phyloP scores from a whole-genome alignment of 768 basidiomycete genomes.

The Tremella fuciformis region DNA sequence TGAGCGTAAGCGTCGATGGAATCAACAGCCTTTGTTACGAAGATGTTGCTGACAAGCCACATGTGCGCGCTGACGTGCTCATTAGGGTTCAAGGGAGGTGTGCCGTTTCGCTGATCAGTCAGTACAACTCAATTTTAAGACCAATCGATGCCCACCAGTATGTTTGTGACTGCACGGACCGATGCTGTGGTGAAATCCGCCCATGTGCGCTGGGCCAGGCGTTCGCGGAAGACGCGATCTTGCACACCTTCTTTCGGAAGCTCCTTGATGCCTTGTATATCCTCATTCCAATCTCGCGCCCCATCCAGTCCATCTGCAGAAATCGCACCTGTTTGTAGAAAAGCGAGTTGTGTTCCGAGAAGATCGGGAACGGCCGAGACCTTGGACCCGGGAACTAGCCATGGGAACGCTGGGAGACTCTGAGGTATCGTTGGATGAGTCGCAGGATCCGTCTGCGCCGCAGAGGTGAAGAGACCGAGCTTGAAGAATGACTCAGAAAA shows the following conservation, averaged over 20 bases:
- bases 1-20: constrained; percentile 53
- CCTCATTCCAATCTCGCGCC: constrained; percentile 57
- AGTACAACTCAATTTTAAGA: neutral
- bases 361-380: constrained; percentile 48
- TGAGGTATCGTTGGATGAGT: constrained; percentile 52
- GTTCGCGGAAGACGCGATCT: constrained; percentile 53
- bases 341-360: constrained; percentile 54
- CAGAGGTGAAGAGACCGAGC: constrained; percentile 36
- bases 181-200: constrained; percentile 54
- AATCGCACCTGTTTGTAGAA: constrained; percentile 53
- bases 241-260: constrained; percentile 49
- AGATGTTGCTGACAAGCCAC: constrained; percentile 55
- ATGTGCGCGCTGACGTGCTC: constrained; percentile 53
- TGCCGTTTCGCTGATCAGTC: constrained; percentile 49
- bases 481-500: constrained; percentile 47
- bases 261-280: constrained; percentile 54
- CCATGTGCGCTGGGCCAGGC: constrained; percentile 52
- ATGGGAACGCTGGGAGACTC: constrained; percentile 53
- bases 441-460: constrained; percentile 47
- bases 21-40: constrained; percentile 56
- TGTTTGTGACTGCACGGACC: constrained; percentile 50
- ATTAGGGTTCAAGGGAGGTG: constrained; percentile 54
- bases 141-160: constrained; percentile 36
- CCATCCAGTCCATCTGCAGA: constrained; percentile 52
- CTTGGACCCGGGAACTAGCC: constrained; percentile 49